A percentile compares a stretch with the other conserved stretches of the same genome.
These are phyloP conservation scores for Serendipita vermifera DNA, from an alignment of 768 basidiomycete genomes.

Conservation along the genomic window DNA sequence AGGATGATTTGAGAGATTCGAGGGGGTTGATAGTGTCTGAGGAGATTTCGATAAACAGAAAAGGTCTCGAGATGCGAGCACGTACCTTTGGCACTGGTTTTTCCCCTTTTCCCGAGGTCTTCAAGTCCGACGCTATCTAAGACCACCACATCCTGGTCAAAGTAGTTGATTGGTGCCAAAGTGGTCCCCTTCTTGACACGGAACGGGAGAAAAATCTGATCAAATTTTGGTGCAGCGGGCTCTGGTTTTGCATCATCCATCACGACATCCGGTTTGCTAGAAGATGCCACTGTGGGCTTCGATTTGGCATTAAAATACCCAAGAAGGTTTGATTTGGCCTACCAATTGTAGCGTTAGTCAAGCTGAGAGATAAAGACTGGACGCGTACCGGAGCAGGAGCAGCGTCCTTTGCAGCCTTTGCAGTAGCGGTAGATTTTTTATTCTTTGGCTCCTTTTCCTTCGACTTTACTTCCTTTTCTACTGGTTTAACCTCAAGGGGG, in stretches of 20 bases:
- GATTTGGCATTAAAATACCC: neutral
- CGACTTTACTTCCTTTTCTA: no score
- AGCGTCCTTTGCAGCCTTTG: slow-evolving; percentile 44
- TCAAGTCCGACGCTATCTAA: slow-evolving; percentile 36
- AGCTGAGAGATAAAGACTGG: neutral
- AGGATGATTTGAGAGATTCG: neutral
- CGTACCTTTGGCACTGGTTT: no score
- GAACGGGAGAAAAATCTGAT: slow-evolving; percentile 67
- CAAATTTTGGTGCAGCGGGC: slow-evolving; percentile 46
- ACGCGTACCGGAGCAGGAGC: neutral
- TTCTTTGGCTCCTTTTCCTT: no score
- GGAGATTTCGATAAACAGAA: neutral
- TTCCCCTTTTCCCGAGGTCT: slow-evolving; percentile 5
- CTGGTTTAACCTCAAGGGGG: no score
- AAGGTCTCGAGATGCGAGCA: neutral
- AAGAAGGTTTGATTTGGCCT: neutral
- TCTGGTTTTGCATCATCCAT: slow-evolving; percentile 25
- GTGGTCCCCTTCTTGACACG: slow-evolving; percentile 58
- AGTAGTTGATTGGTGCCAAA: slow-evolving; percentile 64
- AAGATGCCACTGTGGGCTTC: no score
- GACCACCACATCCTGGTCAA: slow-evolving; percentile 44
- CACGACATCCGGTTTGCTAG: no score
- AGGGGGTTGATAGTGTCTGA: neutral
- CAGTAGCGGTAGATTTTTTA: slow-evolving; percentile 40
- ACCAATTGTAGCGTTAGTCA: no score